Evolutionary conservation across 2,329 filamentous ascomycete species (phyloP).

Genomic region (Hymenoscyphus fructigenus): DNA sequence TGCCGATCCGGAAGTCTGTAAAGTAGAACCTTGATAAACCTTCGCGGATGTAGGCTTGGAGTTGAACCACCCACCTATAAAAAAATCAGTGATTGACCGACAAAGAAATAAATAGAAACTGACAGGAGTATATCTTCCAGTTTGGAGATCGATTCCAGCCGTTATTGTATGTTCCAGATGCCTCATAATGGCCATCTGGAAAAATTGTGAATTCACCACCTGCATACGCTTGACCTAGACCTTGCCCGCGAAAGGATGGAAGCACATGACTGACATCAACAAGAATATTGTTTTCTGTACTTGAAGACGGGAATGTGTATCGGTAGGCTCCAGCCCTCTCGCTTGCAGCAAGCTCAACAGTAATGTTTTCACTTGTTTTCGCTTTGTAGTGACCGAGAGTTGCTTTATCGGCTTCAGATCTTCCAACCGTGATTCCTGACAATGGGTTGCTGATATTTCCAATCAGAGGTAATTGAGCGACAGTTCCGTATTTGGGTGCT

Average conservation of each 20-base stretch:
- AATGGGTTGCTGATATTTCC: constrained; percentile 54
- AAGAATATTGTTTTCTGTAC: constrained; percentile 39
- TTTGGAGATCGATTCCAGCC: constrained; percentile 64
- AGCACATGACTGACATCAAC: constrained; percentile 50
- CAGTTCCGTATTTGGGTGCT: constrained; percentile 68
- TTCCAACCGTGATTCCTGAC: constrained; percentile 53
- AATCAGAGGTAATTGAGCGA: constrained; percentile 56
- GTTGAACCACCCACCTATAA: constrained; percentile 30
- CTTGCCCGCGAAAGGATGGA: constrained; percentile 58
- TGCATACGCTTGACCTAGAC: constrained; percentile 61
- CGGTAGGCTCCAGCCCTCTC: constrained; percentile 58
- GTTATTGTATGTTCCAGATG: constrained; percentile 62
- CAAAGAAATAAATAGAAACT: constrained; percentile 18
- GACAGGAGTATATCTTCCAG: constrained; percentile 63
- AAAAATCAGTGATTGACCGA: background rate
- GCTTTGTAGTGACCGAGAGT: constrained; percentile 63
- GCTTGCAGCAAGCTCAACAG: constrained; percentile 56
- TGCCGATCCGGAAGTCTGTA: constrained; percentile 33
- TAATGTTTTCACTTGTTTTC: constrained; percentile 53
- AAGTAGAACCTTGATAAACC: constrained; percentile 33
- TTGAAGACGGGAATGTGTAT: constrained; percentile 54
- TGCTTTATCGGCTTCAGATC: constrained; percentile 50
- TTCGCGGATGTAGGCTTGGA: constrained; percentile 20
- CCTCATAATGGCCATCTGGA: constrained; percentile 55
- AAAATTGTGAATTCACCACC: constrained; percentile 56